A percentile compares a stretch with the other conserved stretches of the same genome.
phyloP scores from a whole-genome alignment of 768 basidiomycete species.

The Pleurotus djamor region DNA sequence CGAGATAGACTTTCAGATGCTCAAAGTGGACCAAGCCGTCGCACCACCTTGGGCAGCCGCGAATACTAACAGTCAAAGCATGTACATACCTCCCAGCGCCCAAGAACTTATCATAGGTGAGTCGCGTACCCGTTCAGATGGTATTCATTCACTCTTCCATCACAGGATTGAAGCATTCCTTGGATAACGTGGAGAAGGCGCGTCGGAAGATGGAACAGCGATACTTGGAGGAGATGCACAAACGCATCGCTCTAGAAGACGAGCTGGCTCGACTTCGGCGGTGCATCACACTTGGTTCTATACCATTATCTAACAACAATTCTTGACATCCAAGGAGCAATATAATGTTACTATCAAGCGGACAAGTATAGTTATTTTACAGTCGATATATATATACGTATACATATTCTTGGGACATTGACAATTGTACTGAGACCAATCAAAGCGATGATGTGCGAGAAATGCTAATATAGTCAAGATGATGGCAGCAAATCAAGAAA shows the following conservation, averaged over 20 bases:
- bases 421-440: too few relatives aligned
- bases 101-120: conserved; percentile 1
- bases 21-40: conserved; percentile 4
- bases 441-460: too few relatives aligned
- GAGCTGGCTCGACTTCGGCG: conserved; percentile 5
- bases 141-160: neutral
- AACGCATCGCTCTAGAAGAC: conserved; percentile 11
- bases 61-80: neutral
- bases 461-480: too few relatives aligned
- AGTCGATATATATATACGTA: too few relatives aligned
- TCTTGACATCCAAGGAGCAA: too few relatives aligned
- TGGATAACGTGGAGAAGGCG: conserved; percentile 13
- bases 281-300: conserved; percentile 6
- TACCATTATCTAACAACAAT: too few relatives aligned
- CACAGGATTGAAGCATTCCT: conserved; percentile 9
- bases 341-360: too few relatives aligned
- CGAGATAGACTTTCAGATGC: conserved; percentile 9
- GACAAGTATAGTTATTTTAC: too few relatives aligned
- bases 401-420: too few relatives aligned
- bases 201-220: conserved; percentile 10
- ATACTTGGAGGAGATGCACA: conserved; percentile 12
- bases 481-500: too few relatives aligned
- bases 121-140: neutral
- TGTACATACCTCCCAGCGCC: conserved; percentile 2
- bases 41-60: neutral